Evolutionary conservation across 2,329 filamentous ascomycete species (phyloP).

Genomic region (Scytalidium lignicola): DNA sequence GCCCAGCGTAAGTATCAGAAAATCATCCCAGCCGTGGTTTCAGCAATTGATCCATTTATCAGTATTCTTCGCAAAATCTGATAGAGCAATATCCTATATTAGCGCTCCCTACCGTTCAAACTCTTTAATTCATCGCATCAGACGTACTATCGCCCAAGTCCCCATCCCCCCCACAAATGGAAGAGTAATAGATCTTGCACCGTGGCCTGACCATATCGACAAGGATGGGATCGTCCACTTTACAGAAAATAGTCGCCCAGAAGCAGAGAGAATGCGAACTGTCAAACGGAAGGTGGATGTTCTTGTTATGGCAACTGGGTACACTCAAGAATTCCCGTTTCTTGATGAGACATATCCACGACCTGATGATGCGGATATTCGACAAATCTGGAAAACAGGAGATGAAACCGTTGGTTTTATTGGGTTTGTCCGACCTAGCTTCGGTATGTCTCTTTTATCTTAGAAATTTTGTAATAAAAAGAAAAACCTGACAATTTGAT

Average conservation of each 20-base stretch:
- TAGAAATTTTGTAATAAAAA: neutral
- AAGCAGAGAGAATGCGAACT: conserved; percentile 22
- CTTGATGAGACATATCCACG: conserved; percentile 34
- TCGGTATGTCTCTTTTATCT: conserved; percentile 24
- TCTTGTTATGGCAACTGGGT: conserved; percentile 43
- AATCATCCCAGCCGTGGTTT: neutral
- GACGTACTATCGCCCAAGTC: conserved; percentile 34
- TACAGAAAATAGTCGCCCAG: conserved; percentile 22
- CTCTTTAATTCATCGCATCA: conserved; percentile 30
- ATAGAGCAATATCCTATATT: conserved; percentile 38
- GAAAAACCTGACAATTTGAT: conserved; percentile 19
- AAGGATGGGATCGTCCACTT: conserved; percentile 33
- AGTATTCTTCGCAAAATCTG: conserved; percentile 33
- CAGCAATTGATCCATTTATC: neutral
- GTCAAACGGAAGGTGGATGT: conserved; percentile 35
- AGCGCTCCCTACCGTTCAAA: conserved; percentile 30
- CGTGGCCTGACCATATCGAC: conserved; percentile 37
- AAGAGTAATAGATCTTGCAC: conserved; percentile 37
- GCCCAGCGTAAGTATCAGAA: neutral
- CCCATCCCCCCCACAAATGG: conserved; percentile 34
- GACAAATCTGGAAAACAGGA: conserved; percentile 43
- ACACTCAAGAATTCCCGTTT: conserved; percentile 37
- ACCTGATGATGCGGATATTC: conserved; percentile 43
- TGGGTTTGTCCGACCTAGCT: conserved; percentile 41
- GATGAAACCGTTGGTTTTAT: conserved; percentile 39